Evolutionary conservation across 2,329 filamentous ascomycete species (phyloP).

Genomic region (Paracamarosporium sp.): DNA sequence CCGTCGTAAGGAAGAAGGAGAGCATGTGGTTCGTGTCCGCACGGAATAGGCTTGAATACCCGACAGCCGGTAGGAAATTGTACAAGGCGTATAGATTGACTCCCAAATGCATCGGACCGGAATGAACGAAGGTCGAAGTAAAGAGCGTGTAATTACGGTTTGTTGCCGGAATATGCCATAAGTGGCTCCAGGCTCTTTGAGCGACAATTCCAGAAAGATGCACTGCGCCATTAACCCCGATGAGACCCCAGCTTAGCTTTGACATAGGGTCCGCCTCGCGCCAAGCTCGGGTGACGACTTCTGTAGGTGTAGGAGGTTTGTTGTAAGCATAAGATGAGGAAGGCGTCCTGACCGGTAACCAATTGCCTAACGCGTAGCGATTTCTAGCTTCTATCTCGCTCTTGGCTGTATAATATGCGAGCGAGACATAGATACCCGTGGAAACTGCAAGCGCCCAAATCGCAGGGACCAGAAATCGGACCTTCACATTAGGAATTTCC

Average conservation of each 20-base stretch:
- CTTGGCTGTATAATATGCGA: constrained; percentile 38
- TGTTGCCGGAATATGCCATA: constrained; percentile 41
- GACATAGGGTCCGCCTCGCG: constrained; percentile 31
- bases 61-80: constrained; percentile 39
- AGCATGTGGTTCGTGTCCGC: constrained; percentile 36
- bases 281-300: constrained; percentile 35
- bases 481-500: constrained; percentile 20
- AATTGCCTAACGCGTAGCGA: constrained; percentile 8
- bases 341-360: not conserved
- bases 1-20: constrained; percentile 39
- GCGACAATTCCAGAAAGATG: constrained; percentile 33
- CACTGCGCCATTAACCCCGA: constrained; percentile 33
- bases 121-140: constrained; percentile 37
- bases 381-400: constrained; percentile 22
- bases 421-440: constrained; percentile 31
- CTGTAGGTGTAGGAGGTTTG: constrained; percentile 30
- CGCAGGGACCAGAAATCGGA: constrained; percentile 35
- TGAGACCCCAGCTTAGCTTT: constrained; percentile 34
- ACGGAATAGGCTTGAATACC: constrained; percentile 37
- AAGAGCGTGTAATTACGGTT: constrained; percentile 39
- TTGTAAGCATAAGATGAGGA: not conserved
- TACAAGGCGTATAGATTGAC: constrained; percentile 39
- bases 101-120: constrained; percentile 27
- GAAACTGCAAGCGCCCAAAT: constrained; percentile 37
- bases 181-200: constrained; percentile 27